Conservation (phyloP, 305 asterid species). For the Fraxinus sp. region DNA sequence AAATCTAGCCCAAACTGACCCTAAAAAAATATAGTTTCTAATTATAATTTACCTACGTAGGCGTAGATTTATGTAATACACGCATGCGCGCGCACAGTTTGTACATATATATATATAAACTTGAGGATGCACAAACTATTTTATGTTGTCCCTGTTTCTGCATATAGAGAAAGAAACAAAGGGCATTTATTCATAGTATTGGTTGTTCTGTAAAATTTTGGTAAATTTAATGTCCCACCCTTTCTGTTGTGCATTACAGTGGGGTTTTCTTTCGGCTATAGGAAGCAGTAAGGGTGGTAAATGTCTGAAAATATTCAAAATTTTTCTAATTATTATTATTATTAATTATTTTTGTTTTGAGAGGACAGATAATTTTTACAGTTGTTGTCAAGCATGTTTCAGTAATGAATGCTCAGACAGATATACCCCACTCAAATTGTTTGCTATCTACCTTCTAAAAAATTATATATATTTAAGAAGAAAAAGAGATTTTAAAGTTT, state of each 20-base stretch:
- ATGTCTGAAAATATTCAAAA: neutral
- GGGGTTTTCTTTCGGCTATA: neutral
- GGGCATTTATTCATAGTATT: neutral
- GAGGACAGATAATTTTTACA: constrained; percentile 3
- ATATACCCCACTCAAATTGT: neutral
- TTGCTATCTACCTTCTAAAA: neutral
- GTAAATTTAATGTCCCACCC: neutral
- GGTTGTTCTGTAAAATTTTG: neutral
- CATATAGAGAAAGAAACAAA: neutral
- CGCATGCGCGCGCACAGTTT: neutral
- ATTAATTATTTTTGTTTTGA: neutral
- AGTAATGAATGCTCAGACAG: neutral
- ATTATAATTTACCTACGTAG: neutral
- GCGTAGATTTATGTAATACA: neutral
- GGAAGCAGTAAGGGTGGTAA: neutral
- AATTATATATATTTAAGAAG: neutral
- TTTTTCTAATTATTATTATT: neutral
- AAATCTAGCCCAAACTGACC: too few relatives aligned
- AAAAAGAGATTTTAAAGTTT: neutral
- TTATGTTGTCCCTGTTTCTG: neutral
- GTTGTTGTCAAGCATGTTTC: constrained; percentile 8
- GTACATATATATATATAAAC: neutral
- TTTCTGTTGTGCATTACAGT: neutral
- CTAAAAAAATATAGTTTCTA: too few relatives aligned
- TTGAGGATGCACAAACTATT: neutral